Base-by-base conservation (phyloP, 192 early-diverging fungal genomes). In the Paraglomus brasilianum region DNA sequence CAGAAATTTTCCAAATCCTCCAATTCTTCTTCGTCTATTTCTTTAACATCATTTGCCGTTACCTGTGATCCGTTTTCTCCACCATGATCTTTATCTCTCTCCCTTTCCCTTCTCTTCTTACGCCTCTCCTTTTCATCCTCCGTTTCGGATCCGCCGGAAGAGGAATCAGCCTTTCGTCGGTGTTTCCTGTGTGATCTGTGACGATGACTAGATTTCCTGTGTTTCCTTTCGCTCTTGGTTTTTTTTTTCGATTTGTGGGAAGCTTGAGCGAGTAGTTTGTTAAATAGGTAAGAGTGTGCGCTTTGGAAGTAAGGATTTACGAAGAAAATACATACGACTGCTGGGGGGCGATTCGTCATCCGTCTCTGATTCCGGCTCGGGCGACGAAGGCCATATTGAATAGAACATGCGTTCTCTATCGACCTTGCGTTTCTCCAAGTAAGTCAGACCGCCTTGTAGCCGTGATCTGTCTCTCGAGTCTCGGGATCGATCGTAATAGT, bases 1-100 rank as follows among this genome's bases (percentile, higher is more conserved):
- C 86, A 87, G 63, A 84, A 72, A 55, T 85, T 81, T 21, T 80
- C 66, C 11, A 56, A 21, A 21, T 17, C 14, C 17, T 44, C 45
- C 21, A 64, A 24, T 5, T 64, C 61, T 30, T 64, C 48, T 47
- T 64, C 61, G 15, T 64, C 61, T 30, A 64, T 22, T 47, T 64
- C 44, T 47, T 48, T 64, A 8, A 47, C 8, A 42, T 17, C 43
- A 64, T 44, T 19, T 30, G 30, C 30, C 30, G 30, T 30, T 30
- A 3, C 30, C 30, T 30, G 30, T 3, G 30, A 30, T 30, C 30
- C 3, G 30, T 30, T 3, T 11, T 8, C 15, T n/a, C 8, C 41
- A 8, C 22, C 13, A 64, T 15, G 21, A 47, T 45, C 42, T 64
- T 47, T 45, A 8, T 22, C 30, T 24, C 1, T 38, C 7, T 7